phyloP scores from a whole-genome alignment of 768 basidiomycete genomes.

The Gymnopilus junonius region DNA sequence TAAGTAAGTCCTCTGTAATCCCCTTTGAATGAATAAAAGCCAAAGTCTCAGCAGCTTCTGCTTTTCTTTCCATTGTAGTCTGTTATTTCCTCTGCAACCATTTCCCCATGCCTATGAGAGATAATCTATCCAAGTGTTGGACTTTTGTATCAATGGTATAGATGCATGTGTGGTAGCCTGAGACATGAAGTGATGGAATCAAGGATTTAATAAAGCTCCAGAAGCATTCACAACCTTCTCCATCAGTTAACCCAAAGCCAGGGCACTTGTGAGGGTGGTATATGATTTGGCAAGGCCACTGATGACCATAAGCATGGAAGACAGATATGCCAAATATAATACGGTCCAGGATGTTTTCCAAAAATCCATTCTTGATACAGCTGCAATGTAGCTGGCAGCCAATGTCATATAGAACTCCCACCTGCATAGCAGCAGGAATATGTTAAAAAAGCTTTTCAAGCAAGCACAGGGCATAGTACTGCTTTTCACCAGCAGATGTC shows the following conservation, averaged over 20 bases:
- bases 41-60: background rate
- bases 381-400: constrained; percentile 36
- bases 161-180: constrained; percentile 7
- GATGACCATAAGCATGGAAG: constrained; percentile 44
- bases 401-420: constrained; percentile 38
- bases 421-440: constrained; percentile 27
- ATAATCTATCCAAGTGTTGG: constrained; percentile 5
- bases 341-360: constrained; percentile 21
- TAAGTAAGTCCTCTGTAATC: background rate
- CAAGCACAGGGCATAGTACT: constrained; percentile 31
- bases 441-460: constrained; percentile 36
- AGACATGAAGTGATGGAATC: constrained; percentile 1
- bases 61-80: background rate
- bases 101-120: background rate
- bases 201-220: background rate
- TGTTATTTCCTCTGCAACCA: constrained; percentile 5
- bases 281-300: constrained; percentile 39
- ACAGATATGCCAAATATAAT: constrained; percentile 35
- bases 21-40: background rate
- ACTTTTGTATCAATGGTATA: constrained; percentile 16
- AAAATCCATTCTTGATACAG: constrained; percentile 29
- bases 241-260: constrained; percentile 32
- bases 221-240: constrained; percentile 34
- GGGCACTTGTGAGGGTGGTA: constrained; percentile 36
- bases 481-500: background rate